Conservation (phyloP, 352 stramenopile genomes). For the Globisporangium parvum region DNA sequence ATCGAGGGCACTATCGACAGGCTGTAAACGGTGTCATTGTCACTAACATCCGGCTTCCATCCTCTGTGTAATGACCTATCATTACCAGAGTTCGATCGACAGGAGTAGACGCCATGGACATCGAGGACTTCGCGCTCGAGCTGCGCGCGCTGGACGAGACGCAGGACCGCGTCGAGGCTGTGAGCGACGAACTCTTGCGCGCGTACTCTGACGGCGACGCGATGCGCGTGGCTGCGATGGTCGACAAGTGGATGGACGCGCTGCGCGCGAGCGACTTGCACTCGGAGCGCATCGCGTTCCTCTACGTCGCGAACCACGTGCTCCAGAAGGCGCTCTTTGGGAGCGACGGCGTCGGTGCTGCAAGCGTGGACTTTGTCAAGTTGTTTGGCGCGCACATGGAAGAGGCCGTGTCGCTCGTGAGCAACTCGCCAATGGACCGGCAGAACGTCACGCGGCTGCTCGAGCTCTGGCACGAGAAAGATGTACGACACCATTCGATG, state of each 20-base stretch:
- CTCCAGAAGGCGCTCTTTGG: conserved; percentile 62
- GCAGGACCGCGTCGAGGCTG: conserved; percentile 74
- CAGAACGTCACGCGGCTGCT: conserved; percentile 68
- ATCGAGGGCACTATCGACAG: too few species aligned
- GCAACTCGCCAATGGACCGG: conserved; percentile 79
- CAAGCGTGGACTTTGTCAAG: neutral
- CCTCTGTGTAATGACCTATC: neutral
- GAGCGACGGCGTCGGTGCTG: conserved; percentile 3
- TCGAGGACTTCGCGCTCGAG: conserved; percentile 77
- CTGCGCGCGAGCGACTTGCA: conserved; percentile 71
- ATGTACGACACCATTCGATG: conserved; percentile 19
- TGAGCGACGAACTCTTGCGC: conserved; percentile 70
- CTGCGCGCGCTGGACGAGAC: conserved; percentile 75
- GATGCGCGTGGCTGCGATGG: conserved; percentile 35
- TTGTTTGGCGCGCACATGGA: conserved; percentile 42
- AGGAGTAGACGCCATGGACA: conserved; percentile 6
- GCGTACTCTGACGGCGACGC: conserved; percentile 28
- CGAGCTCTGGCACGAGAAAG: conserved; percentile 75
- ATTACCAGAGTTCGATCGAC: too few species aligned
- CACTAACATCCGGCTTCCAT: neutral
- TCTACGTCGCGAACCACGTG: conserved; percentile 84
- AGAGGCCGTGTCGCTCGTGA: conserved; percentile 74
- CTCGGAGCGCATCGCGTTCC: conserved; percentile 72
- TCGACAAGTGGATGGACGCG: conserved; percentile 56
- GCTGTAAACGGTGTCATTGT: too few species aligned